A percentile compares a stretch with the other conserved stretches of the same genome.
phyloP scores from a whole-genome alignment of 1,284 basidiomycete species.

The Taiwanofungus camphoratus region DNA sequence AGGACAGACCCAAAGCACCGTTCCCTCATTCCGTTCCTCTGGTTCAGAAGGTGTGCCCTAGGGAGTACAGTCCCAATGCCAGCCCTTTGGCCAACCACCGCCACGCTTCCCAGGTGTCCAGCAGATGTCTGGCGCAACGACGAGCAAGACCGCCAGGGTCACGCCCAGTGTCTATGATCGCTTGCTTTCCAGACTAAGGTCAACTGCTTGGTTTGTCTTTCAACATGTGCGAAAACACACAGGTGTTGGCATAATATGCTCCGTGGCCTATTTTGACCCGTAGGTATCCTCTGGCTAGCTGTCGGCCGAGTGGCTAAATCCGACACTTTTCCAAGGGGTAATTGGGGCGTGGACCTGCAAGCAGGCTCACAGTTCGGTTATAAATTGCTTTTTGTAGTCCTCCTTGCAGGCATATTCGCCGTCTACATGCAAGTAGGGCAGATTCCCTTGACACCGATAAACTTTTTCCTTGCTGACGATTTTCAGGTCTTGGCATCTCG shows the following conservation, averaged over 20 bases:
- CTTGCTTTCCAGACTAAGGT: neutral
- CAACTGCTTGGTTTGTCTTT: slow-evolving; percentile 17
- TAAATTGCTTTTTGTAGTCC: slow-evolving; percentile 80
- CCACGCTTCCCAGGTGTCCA: neutral
- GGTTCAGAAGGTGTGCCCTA: slow-evolving; percentile 11
- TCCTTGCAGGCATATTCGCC: slow-evolving; percentile 81
- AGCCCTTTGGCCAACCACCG: slow-evolving; percentile 3
- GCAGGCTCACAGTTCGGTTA: slow-evolving; percentile 79
- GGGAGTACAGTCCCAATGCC: slow-evolving; percentile 1
- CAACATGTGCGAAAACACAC: slow-evolving; percentile 40
- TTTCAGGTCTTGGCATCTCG: slow-evolving; percentile 52
- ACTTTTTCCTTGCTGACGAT: slow-evolving; percentile 8
- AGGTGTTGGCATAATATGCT: slow-evolving; percentile 45
- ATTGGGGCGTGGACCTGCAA: slow-evolving; percentile 73
- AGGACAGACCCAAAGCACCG: slow-evolving; percentile 15
- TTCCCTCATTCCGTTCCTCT: slow-evolving; percentile 17
- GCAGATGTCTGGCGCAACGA: neutral
- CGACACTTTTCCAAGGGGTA: slow-evolving; percentile 45
- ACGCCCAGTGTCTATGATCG: neutral
- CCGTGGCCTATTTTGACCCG: slow-evolving; percentile 54
- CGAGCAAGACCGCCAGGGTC: neutral
- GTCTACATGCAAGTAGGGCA: slow-evolving; percentile 63
- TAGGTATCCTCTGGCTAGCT: slow-evolving; percentile 37
- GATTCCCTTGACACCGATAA: neutral
- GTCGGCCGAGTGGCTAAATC: neutral